Evolutionary conservation across 768 basidiomycete genomes (phyloP).

Genomic region (Baorangia bicolor): DNA sequence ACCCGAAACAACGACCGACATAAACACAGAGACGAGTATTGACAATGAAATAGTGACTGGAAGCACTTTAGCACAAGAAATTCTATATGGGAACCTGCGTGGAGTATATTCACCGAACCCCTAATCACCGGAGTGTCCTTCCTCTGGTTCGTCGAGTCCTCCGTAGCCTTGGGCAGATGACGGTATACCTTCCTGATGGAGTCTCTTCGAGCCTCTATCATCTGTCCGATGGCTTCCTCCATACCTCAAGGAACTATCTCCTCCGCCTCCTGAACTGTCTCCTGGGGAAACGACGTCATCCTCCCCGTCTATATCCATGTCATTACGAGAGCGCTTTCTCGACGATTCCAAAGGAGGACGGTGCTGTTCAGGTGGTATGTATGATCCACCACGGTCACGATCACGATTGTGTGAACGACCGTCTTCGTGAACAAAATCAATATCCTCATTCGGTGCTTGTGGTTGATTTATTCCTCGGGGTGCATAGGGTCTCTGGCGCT

Average conservation of each 20-base stretch:
- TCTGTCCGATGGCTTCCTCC: conserved; percentile 39
- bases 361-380: conserved; percentile 36
- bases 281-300: conserved; percentile 42
- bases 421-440: conserved; percentile 56
- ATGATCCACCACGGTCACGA: conserved; percentile 40
- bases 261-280: conserved; percentile 29
- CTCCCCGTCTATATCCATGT: conserved; percentile 63
- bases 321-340: conserved; percentile 58
- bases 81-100: conserved; percentile 29
- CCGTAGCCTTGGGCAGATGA: conserved; percentile 27
- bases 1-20: conserved; percentile 18
- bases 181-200: conserved; percentile 46
- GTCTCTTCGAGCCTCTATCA: conserved; percentile 59
- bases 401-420: conserved; percentile 39
- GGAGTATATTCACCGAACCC: conserved; percentile 25
- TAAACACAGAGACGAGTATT: conserved; percentile 17
- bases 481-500: conserved; percentile 48
- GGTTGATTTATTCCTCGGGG: conserved; percentile 50
- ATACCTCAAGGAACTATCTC: conserved; percentile 34
- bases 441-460: conserved; percentile 40
- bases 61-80: conserved; percentile 35
- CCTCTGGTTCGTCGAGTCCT: conserved; percentile 33
- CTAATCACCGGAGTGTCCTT: conserved; percentile 33
- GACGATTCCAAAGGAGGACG: conserved; percentile 42
- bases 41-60: conserved; percentile 15